Conservation (phyloP, 257 asterid species). For the Leptodermis oblonga region DNA sequence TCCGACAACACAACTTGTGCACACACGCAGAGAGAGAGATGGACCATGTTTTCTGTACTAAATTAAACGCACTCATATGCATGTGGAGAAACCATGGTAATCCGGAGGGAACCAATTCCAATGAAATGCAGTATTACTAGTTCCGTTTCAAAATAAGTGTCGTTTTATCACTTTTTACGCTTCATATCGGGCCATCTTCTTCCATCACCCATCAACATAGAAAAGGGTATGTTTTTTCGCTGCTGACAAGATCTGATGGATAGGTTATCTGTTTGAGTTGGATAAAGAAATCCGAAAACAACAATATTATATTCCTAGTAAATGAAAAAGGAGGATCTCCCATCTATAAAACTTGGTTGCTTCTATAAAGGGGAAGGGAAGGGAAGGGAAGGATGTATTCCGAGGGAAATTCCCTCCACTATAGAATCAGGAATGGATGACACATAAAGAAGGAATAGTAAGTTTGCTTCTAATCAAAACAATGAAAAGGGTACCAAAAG, state of each 20-base stretch:
- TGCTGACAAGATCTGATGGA: not conserved
- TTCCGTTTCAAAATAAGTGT: too few relatives aligned
- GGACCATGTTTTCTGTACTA: not conserved
- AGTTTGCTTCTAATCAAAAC: conserved; percentile 72
- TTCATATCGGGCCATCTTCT: too few relatives aligned
- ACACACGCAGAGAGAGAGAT: not conserved
- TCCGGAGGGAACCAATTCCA: conserved; percentile 18
- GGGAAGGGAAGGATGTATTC: conserved; percentile 14
- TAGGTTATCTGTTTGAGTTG: not conserved
- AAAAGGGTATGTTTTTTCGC: too few relatives aligned
- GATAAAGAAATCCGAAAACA: not conserved
- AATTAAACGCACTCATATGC: conserved; percentile 2
- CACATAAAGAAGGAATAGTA: conserved; percentile 37
- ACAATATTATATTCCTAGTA: not conserved
- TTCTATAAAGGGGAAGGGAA: conserved; percentile 17
- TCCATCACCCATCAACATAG: too few relatives aligned
- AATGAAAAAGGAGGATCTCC: conserved; percentile 8
- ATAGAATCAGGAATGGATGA: conserved; percentile 9
- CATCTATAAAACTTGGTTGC: conserved; percentile 19
- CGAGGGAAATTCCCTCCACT: conserved; percentile 18
- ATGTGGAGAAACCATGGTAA: conserved; percentile 5
- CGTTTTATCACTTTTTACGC: not conserved
- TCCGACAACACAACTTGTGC: not conserved
- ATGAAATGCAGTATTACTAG: not conserved
- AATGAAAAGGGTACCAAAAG: conserved; percentile 31